Evolutionary conservation across 1,284 basidiomycete species (phyloP), one percentile per base, ranked within the genome.

Genomic region (Ceratobasidium papillatum): DNA sequence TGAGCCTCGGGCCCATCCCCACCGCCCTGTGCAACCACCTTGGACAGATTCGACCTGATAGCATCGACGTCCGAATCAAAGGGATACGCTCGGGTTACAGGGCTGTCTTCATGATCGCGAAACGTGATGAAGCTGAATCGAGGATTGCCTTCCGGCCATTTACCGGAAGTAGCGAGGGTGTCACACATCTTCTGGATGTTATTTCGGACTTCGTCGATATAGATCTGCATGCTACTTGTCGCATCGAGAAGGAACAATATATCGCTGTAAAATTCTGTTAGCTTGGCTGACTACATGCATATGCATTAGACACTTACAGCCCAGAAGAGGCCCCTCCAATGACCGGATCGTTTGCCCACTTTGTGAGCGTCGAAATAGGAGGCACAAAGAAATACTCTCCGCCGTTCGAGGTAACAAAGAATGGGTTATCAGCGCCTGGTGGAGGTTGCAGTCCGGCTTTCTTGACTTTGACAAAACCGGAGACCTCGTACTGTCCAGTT

Each of bases 331-430:
- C 22, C 49, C 49, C 49, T 14, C 49, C 49, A 51, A 5, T 7
- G 19, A 5, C 49, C 19, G 49, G 14, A 51, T n/a, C n/a, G 49
- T 51, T 56, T 62, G 61, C 43, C 41, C 36, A 45, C 8, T 5
- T 45, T 27, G 3, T 32, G 4, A 63, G 22, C 27, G 43, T 51
- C 32, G 63, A 27, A 30, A 65, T 51, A 8, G 47, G 63, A 3
- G 69, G 69, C 19, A 73, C 56, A 36, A 73, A 73, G 36, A 73
- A 73, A 38, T 61, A 73, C 27, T 73, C 69, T 25, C 69, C 69
- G 4, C 69, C 69, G 11, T 56, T 49, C 9, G 69, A 73, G 2
- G 69, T 73, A 14, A 73, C 58, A 25, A 59, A 73, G 25, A 25
- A 73, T 17, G 32, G 34, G 11, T 59, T 34, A 4, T 43, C 41